Percentiles rank a stretch among this genome's conserved stretches.
phyloP scores from a whole-genome alignment of 306 rosid genomes.

The Sesbania bispinosa region DNA sequence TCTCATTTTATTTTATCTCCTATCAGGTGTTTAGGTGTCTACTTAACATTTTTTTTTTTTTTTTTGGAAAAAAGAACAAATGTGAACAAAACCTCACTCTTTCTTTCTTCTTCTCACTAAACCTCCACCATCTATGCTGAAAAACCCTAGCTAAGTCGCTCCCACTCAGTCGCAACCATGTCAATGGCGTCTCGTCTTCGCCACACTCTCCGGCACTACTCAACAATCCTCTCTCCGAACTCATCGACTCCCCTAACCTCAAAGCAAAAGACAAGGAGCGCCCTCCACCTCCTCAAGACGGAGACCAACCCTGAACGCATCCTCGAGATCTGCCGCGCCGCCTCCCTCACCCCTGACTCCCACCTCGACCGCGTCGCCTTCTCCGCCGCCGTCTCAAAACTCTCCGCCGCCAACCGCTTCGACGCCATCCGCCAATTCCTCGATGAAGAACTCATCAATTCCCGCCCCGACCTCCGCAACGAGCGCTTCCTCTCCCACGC shows the following conservation, averaged over 20 bases:
- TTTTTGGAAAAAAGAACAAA: too few species aligned
- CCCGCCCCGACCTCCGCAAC: slow-evolving; percentile 61
- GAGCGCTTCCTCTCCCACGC: slow-evolving; percentile 63
- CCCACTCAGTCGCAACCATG: slow-evolving; percentile 32
- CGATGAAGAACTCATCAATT: slow-evolving; percentile 47
- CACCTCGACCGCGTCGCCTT: slow-evolving; percentile 67
- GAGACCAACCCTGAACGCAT: slow-evolving; percentile 68
- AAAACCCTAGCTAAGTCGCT: slow-evolving; percentile 19
- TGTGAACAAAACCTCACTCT: too few species aligned
- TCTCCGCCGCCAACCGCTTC: slow-evolving; percentile 51
- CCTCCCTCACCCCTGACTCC: slow-evolving; percentile 59
- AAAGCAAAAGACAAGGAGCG: slow-evolving; percentile 45
- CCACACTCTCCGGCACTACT: slow-evolving; percentile 25
- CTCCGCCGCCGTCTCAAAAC: slow-evolving; percentile 63
- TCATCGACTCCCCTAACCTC: slow-evolving; percentile 46
- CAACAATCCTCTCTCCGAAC: slow-evolving; percentile 55
- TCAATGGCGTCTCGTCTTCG: slow-evolving; percentile 59
- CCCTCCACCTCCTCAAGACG: slow-evolving; percentile 54
- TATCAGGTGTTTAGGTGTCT: too few species aligned
- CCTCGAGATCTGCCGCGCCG: slow-evolving; percentile 73
- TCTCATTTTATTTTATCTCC: too few species aligned
- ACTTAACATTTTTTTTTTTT: too few species aligned
- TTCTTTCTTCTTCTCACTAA: not conserved
- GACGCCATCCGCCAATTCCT: slow-evolving; percentile 54
- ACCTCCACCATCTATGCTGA: not conserved